Base-by-base conservation (phyloP, 129 eudicot species). In the Chrysanthemum lavandulifolium region DNA sequence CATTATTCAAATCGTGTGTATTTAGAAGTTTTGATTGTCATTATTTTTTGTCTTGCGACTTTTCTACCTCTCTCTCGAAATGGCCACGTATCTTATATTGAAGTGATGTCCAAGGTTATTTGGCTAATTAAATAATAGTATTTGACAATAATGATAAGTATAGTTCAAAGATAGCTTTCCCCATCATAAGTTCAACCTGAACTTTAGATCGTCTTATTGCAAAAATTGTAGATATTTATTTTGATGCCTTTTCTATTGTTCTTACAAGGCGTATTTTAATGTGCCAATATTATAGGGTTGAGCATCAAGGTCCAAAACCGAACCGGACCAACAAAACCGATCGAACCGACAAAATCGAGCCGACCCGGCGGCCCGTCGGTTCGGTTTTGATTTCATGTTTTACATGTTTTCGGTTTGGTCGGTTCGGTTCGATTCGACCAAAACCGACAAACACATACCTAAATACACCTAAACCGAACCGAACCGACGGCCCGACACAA, bases 171-270 rank as follows among this genome's bases (percentile, higher is more conserved):
- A 21, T 60, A 27, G 15, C 61, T 21, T 60, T 6, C 11, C 8
- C 21, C 77, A 43, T 73, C 13, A 14, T 29, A 73, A 27, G 60
- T 73, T 25, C 69, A 48, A 73, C 13, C 68, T 45, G 61, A 49
- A 62, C 69, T 50, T 15, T 25, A 73, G 12, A 73, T 15, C 33
- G 15, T 50, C 14, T 6, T 19, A 15, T 18, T 16, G 50, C 51
- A 73, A 48, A 36, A 60, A 14, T 10, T 48, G 61, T 61, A 36
- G 45, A 36, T 36, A 36, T 36, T 36, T 36, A 4, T 36, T 36
- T 36, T 6, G 45, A 36, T 36, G 45, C 45, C 5, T 13, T 12
- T 3, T 13, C 65, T 71, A 11, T 21, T 21, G 52, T 54, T 69
- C 31, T 61, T 10, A 29, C 31, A 58, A 10, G 63, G 3, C 16